Conservation (phyloP, 768 basidiomycete genomes). For the Chlorophyllum brunneum region DNA sequence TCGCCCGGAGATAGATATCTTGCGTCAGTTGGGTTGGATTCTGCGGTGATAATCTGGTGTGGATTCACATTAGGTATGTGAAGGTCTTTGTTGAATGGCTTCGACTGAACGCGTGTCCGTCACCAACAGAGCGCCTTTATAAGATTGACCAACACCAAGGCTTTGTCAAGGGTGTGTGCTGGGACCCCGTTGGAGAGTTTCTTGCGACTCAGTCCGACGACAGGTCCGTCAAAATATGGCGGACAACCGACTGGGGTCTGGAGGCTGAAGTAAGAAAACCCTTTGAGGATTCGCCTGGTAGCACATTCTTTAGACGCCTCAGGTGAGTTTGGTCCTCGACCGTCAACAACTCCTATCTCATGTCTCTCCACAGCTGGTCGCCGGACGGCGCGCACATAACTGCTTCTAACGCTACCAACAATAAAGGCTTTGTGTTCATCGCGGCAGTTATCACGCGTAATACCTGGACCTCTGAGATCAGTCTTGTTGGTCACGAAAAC, state of each 20-base stretch:
- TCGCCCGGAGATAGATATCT: constrained; percentile 88
- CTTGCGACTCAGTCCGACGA: constrained; percentile 98
- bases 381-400: constrained; percentile 99
- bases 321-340: constrained; percentile 45
- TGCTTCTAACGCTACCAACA: constrained; percentile 95
- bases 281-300: constrained; percentile 90
- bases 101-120: neutral
- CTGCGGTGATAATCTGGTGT: constrained; percentile 90
- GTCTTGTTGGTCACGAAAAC: constrained; percentile 94
- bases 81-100: neutral
- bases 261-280: constrained; percentile 86
- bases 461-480: constrained; percentile 88
- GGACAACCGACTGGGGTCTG: constrained; percentile 86
- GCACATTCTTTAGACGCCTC: constrained; percentile 89
- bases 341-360: neutral
- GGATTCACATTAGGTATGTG: constrained; percentile 80
- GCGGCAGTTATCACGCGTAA: constrained; percentile 91
- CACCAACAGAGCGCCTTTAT: constrained; percentile 63
- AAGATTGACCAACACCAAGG: constrained; percentile 90
- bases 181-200: constrained; percentile 97
- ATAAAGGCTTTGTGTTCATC: constrained; percentile 94
- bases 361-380: constrained; percentile 74
- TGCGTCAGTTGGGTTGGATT: constrained; percentile 92
- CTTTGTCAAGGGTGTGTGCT: constrained; percentile 98
- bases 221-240: constrained; percentile 95